Conservation (phyloP, 306 rosid genomes). For the Quercus aquifolioides region DNA sequence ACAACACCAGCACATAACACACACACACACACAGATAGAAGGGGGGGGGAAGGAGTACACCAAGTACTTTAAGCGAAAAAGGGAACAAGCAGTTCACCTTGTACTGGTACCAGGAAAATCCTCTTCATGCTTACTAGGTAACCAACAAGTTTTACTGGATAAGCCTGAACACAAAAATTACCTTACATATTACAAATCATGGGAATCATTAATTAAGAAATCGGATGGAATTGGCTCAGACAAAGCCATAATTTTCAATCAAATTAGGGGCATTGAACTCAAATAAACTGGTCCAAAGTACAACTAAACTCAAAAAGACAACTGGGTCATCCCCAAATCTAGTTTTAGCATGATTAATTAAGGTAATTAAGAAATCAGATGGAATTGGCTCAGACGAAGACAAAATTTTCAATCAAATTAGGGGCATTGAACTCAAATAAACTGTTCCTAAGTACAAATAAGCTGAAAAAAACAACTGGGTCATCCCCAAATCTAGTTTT, state of each 20-base stretch:
- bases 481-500: too few relatives aligned
- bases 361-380: not conserved
- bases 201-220: not conserved
- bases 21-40: not conserved
- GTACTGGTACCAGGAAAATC: slow-evolving; percentile 46
- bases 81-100: slow-evolving; percentile 40
- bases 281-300: not conserved
- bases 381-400: not conserved
- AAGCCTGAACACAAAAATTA: slow-evolving; percentile 51
- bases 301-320: slow-evolving; percentile 5
- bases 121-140: slow-evolving; percentile 48
- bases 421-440: not conserved
- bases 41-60: not conserved
- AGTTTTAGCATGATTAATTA: not conserved
- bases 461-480: slow-evolving; percentile 4
- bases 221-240: not conserved
- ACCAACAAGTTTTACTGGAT: slow-evolving; percentile 47
- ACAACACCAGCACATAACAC: not conserved
- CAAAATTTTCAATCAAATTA: not conserved
- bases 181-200: slow-evolving; percentile 3
- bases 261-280: not conserved
- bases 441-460: not conserved
- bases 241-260: not conserved
- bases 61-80: slow-evolving; percentile 17
- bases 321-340: not conserved